These are phyloP conservation scores for Arxiozyma heterogenica DNA, from an alignment of 1,139 yeast genomes.

Conservation along the genomic window DNA sequence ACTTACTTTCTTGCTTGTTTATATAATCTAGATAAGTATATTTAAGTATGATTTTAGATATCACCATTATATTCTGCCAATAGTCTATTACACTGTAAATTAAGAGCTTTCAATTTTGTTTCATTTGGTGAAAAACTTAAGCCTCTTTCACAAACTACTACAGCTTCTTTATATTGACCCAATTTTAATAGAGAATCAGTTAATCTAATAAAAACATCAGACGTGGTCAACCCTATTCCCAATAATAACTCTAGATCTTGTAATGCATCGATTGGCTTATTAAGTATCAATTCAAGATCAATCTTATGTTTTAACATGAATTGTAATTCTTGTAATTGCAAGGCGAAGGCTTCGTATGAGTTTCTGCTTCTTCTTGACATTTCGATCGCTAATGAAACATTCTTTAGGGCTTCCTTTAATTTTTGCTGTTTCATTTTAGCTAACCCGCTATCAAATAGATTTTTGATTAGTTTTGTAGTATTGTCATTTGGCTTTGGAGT, in stretches of 20 bases:
- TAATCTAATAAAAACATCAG: slow-evolving; percentile 75
- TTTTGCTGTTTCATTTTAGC: slow-evolving; percentile 53
- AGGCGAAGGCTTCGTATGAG: slow-evolving; percentile 77
- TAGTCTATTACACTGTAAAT: slow-evolving; percentile 21
- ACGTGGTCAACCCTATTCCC: slow-evolving; percentile 51
- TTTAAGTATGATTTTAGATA: slow-evolving; percentile 7
- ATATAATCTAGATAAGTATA: too few species aligned
- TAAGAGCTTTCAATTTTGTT: slow-evolving; percentile 33
- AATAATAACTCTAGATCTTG: slow-evolving; percentile 75
- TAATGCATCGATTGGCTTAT: slow-evolving; percentile 61
- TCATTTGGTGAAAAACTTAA: slow-evolving; percentile 54
- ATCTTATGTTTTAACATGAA: slow-evolving; percentile 70
- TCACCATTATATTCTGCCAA: slow-evolving; percentile 29
- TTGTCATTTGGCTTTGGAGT: slow-evolving; percentile 53
- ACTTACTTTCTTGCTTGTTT: neutral
- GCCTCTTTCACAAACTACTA: slow-evolving; percentile 71
- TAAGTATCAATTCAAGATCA: slow-evolving; percentile 64
- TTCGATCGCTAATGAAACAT: slow-evolving; percentile 68
- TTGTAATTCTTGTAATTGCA: slow-evolving; percentile 68
- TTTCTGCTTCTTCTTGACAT: slow-evolving; percentile 67
- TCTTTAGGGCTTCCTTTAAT: slow-evolving; percentile 62
- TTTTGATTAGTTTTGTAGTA: slow-evolving; percentile 57
- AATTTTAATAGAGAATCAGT: slow-evolving; percentile 66
- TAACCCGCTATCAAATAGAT: slow-evolving; percentile 66
- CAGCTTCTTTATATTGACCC: slow-evolving; percentile 64